A percentile compares a stretch with the other conserved stretches of the same genome.
These are phyloP conservation scores for Bodo saltans DNA, from an alignment of 78 protist species.

Conservation along the genomic window DNA sequence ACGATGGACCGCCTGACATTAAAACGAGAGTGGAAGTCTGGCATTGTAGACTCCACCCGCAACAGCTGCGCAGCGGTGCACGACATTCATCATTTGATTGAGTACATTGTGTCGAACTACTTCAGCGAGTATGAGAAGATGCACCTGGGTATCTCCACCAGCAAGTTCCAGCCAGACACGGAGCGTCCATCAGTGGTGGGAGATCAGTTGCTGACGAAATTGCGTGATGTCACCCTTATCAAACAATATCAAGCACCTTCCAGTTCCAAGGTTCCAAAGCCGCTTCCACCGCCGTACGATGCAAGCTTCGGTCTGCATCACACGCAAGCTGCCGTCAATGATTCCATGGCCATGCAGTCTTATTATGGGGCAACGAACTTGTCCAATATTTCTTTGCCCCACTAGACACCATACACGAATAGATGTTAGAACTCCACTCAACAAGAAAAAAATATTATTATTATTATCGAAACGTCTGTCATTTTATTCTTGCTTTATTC, in stretches of 20 bases:
- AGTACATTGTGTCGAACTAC: slow-evolving; percentile 11
- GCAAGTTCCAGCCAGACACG: not conserved
- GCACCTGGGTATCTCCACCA: not conserved
- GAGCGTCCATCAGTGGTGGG: not conserved
- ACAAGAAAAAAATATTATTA: too few species aligned
- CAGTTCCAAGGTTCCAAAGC: not conserved
- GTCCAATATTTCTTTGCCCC: too few species aligned
- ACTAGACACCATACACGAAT: too few species aligned
- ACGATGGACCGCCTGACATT: not conserved
- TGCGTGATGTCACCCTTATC: not conserved
- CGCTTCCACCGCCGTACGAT: not conserved
- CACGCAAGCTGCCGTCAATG: too few species aligned
- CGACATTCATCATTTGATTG: not conserved
- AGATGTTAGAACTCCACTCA: too few species aligned
- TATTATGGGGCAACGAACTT: too few species aligned
- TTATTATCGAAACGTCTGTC: too few species aligned
- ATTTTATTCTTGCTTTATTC: too few species aligned
- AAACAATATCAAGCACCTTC: not conserved
- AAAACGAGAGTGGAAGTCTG: not conserved
- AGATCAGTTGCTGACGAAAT: not conserved
- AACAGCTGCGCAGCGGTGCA: not conserved
- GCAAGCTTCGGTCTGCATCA: too few species aligned
- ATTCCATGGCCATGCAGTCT: too few species aligned
- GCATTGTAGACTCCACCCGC: not conserved
- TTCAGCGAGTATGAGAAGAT: slow-evolving; percentile 19